Conservation (phyloP, 1,284 basidiomycete species). For the Ustilago cynodontis region DNA sequence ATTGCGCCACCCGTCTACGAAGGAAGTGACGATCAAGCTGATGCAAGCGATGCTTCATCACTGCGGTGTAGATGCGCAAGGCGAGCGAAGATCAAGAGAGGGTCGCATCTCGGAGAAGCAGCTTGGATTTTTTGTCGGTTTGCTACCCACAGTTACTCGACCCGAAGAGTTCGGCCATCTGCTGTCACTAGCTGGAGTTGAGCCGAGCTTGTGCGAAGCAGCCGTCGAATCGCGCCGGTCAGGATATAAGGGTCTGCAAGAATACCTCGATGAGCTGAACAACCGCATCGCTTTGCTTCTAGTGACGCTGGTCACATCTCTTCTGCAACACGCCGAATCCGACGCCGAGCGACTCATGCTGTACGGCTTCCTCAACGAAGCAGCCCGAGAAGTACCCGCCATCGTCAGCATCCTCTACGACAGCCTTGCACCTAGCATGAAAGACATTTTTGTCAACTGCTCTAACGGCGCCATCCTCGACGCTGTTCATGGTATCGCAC, state of each 20-base stretch:
- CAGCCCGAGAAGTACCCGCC: slow-evolving; percentile 57
- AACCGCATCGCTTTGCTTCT: slow-evolving; percentile 64
- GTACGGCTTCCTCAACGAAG: slow-evolving; percentile 62
- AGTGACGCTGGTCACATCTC: slow-evolving; percentile 57
- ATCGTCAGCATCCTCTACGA: slow-evolving; percentile 67
- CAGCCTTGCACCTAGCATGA: slow-evolving; percentile 58
- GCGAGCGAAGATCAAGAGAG: slow-evolving; percentile 31
- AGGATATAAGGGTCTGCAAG: slow-evolving; percentile 49
- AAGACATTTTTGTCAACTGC: slow-evolving; percentile 61
- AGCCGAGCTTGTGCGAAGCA: slow-evolving; percentile 26
- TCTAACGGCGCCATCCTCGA: slow-evolving; percentile 61
- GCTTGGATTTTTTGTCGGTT: slow-evolving; percentile 62
- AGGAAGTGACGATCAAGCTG: slow-evolving; percentile 57
- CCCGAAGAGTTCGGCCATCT: slow-evolving; percentile 62
- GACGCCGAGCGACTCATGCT: slow-evolving; percentile 60
- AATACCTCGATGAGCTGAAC: slow-evolving; percentile 54
- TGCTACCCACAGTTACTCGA: slow-evolving; percentile 59
- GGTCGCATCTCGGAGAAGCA: slow-evolving; percentile 56
- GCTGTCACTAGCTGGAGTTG: slow-evolving; percentile 54
- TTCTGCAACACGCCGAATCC: slow-evolving; percentile 61
- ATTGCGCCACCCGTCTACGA: slow-evolving; percentile 60
- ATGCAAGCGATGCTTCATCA: slow-evolving; percentile 57
- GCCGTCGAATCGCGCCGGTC: slow-evolving; percentile 50
- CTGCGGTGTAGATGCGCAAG: slow-evolving; percentile 50
- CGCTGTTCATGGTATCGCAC: slow-evolving; percentile 62